Percentiles rank a stretch among this genome's conserved stretches.
Evolutionary conservation across 352 stramenopile genomes (phyloP).

Genomic region (Phytophthora macrochlamydospora): DNA sequence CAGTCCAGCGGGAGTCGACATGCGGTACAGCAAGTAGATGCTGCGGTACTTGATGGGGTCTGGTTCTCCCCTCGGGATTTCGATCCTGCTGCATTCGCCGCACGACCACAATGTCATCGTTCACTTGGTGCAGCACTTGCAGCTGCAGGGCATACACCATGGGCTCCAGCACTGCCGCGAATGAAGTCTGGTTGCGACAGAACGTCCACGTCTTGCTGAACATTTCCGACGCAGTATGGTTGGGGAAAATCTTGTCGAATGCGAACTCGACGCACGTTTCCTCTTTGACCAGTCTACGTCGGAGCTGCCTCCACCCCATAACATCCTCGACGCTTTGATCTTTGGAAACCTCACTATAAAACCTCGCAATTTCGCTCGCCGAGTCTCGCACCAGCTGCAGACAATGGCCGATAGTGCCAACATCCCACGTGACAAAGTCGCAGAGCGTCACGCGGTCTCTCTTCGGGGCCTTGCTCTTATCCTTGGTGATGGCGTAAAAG

Average conservation of each 20-base stretch:
- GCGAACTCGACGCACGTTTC: constrained; percentile 34
- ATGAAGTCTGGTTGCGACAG: constrained; percentile 33
- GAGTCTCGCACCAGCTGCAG: constrained; percentile 34
- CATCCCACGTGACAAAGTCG: constrained; percentile 44
- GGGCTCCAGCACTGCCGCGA: constrained; percentile 29
- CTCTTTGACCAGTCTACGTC: constrained; percentile 15
- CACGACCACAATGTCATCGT: constrained; percentile 43
- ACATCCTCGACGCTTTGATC: constrained; percentile 15
- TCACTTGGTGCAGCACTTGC: constrained; percentile 39
- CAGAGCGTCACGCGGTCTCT: constrained; percentile 36
- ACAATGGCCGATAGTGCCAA: constrained; percentile 32
- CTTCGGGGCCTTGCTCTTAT: constrained; percentile 1
- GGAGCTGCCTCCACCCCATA: constrained; percentile 35
- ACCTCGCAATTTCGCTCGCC: constrained; percentile 27
- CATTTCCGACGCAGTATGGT: constrained; percentile 18
- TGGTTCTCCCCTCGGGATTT: constrained; percentile 25
- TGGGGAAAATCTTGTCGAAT: constrained; percentile 31
- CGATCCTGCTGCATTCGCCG: constrained; percentile 38
- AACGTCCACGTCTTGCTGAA: constrained; percentile 39
- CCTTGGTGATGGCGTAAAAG: constrained; percentile 21
- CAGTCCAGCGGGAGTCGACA: constrained; percentile 28
- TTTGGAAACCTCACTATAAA: constrained; percentile 17
- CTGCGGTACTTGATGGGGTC: constrained; percentile 38
- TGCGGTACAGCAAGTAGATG: constrained; percentile 41
- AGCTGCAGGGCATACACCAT: constrained; percentile 29